Base-by-base conservation (phyloP, 2,329 filamentous ascomycete genomes). In the Aureobasidium mangrovei region DNA sequence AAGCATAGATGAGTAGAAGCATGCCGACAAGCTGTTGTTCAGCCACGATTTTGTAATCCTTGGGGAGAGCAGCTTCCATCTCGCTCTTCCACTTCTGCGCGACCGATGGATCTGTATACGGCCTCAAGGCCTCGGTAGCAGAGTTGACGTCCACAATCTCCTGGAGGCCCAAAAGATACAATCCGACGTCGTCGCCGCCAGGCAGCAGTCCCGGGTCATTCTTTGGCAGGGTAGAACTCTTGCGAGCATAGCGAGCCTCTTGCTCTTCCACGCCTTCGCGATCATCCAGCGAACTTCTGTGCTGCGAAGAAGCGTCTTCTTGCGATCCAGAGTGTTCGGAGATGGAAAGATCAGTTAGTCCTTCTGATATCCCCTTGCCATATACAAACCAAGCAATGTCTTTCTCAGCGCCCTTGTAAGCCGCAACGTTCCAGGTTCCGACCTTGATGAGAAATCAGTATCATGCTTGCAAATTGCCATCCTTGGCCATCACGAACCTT, bases 371-470 rank as follows among this genome's bases (percentile, higher is more conserved):
- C 4, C 86, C 88, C 63, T 86, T 81, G 12, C 85, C 87, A 8
- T 83, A 76, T 6, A 94, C 79, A 67, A 98, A 96, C 93, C 93
- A 98, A 6, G 82, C 86, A 4, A 98, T 73, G 65, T 97, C 93
- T 61, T 88, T 87, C 68, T 95, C 90, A 0, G 89, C 90, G 27
- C 87, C 89, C 9, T 87, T 82, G 60, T 86, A 84, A 1, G 85
- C 84, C 3, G 90, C 93, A 12, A 95, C 88, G 70, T 98, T 98
- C 93, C 93, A 98, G 0, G 88, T 86, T 40, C 91, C 93, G 49
- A 98, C 79, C 71, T 96, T 96, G 69, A 28, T 8, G 1, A 4
- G 26, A 48, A 38, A 48, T 39, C 36, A 40, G 31, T 12, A 24
- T 31, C 9, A 26, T 24, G 26, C n/a, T 4, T 48, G 27, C 10